Conservation (phyloP, 106 monocot species). For the Acanthochlamys bracteata region DNA sequence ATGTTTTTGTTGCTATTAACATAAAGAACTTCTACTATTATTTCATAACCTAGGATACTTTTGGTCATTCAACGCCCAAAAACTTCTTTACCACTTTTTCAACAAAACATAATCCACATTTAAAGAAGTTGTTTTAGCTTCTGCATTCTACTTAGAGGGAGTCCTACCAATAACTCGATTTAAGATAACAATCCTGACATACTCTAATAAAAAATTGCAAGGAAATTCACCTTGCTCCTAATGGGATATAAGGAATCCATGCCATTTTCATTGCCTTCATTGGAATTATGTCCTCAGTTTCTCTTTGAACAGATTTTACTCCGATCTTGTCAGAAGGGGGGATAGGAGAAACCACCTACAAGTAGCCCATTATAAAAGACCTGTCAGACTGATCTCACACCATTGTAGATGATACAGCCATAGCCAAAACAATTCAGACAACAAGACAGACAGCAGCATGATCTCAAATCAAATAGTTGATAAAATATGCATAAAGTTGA, state of each 20-base stretch:
- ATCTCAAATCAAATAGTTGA: too few species aligned
- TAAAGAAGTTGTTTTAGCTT: too few species aligned
- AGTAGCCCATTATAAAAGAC: too few species aligned
- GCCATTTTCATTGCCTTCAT: constrained; percentile 99
- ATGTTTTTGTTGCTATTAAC: too few species aligned
- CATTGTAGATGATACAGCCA: neutral
- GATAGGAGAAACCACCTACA: constrained; percentile 78
- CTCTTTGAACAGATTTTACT: constrained; percentile 84
- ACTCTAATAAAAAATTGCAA: too few species aligned
- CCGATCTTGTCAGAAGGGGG: constrained; percentile 97
- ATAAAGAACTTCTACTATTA: too few species aligned
- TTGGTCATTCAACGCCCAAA: neutral
- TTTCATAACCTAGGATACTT: too few species aligned
- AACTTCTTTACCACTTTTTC: neutral
- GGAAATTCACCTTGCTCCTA: constrained; percentile 55
- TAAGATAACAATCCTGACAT: too few species aligned
- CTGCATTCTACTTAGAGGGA: too few species aligned
- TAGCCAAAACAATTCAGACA: neutral
- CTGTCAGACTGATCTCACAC: too few species aligned
- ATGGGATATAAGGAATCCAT: constrained; percentile 93
- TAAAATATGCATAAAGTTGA: too few species aligned
- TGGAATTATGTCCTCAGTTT: constrained; percentile 87
- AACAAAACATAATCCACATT: neutral
- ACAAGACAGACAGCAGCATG: neutral
- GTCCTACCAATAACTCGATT: too few species aligned